These are phyloP conservation scores for Themeda triandra DNA, from an alignment of 176 grass and related monocot species.

Conservation along the genomic window DNA sequence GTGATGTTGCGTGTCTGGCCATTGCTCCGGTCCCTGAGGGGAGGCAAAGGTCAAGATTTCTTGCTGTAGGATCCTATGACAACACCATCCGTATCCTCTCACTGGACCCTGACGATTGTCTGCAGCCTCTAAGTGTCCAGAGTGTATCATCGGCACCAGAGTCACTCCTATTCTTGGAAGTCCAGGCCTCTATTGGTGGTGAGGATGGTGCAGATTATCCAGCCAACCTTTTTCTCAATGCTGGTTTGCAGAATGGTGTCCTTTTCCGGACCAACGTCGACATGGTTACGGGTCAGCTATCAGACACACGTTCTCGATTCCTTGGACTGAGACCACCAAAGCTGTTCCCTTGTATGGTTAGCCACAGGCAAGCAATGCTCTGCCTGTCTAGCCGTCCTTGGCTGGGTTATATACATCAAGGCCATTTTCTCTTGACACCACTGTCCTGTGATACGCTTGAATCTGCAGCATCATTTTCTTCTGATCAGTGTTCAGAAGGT, in stretches of 20 bases:
- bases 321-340: constrained; percentile 88
- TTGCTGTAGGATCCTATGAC: constrained; percentile 93
- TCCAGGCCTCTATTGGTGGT: constrained; percentile 79
- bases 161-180: constrained; percentile 88
- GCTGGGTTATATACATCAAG: constrained; percentile 98
- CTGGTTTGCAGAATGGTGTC: constrained; percentile 96
- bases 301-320: constrained; percentile 86
- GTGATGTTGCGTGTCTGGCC: constrained; percentile 91
- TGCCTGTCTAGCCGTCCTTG: constrained; percentile 92
- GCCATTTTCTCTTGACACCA: constrained; percentile 93
- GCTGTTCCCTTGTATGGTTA: constrained; percentile 81
- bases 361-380: constrained; percentile 90
- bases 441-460: constrained; percentile 93
- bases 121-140: constrained; percentile 87
- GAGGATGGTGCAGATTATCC: constrained; percentile 97
- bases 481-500: constrained; percentile 96
- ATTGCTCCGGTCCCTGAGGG: constrained; percentile 94
- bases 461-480: constrained; percentile 94
- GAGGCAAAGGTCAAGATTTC: constrained; percentile 85
- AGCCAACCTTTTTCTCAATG: constrained; percentile 93
- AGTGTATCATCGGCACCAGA: constrained; percentile 89
- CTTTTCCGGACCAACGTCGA: constrained; percentile 98
- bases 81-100: constrained; percentile 94
- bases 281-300: constrained; percentile 96
- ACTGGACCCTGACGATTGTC: constrained; percentile 84